Evolutionary conservation across 1,284 basidiomycete species (phyloP), one percentile per base, ranked within the genome.

Genomic region (Schizophyllum commune): DNA sequence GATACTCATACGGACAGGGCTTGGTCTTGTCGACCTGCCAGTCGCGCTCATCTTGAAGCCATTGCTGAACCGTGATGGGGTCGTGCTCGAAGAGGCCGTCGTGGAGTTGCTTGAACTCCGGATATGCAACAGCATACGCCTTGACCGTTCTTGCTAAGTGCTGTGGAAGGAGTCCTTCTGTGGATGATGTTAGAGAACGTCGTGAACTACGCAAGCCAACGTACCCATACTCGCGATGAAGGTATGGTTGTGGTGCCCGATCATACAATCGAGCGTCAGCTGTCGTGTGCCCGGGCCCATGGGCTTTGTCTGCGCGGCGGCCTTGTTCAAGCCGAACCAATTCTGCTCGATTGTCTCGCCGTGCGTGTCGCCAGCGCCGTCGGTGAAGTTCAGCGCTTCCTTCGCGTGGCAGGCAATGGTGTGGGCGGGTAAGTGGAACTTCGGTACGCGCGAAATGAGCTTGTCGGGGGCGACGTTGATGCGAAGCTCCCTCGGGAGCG

Each of bases 291-390:
- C 74, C 2, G 72, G 71, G 5, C 70, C 71, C 71, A 74, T 75
- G 56, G 70, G 70, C 32, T 64, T 65, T 0, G 73, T 76, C 52
- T 72, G 72, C 3, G 55, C 55, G 1, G 69, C 70, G 0, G 71
- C 51, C 3, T 60, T 58, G 64, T 75, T 73, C 4, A 64, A 60
- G 3, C 56, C 62, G 0, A 68, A 52, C 74, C 73, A 74, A n/a
- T 68, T 68, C 8, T 69, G 64, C 60, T 75, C 74, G 0, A 71
- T 67, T 1, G 66, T 69, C 60, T 77, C 75, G 4, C 75, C 74
- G 60, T 74, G 71, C 0, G 72, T 75, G 17, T 68, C 61, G 0
- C 70, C 73, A 39, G 69, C 69, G n/a, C 64, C 53, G 3, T 47
- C 61, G 1, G 61, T 65, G n/a, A 64, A 67, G 56, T 66, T 64